Evolutionary conservation across 2,329 filamentous ascomycete species (phyloP), one percentile per base, ranked within the genome.

Genomic region (Epichloe typhina): DNA sequence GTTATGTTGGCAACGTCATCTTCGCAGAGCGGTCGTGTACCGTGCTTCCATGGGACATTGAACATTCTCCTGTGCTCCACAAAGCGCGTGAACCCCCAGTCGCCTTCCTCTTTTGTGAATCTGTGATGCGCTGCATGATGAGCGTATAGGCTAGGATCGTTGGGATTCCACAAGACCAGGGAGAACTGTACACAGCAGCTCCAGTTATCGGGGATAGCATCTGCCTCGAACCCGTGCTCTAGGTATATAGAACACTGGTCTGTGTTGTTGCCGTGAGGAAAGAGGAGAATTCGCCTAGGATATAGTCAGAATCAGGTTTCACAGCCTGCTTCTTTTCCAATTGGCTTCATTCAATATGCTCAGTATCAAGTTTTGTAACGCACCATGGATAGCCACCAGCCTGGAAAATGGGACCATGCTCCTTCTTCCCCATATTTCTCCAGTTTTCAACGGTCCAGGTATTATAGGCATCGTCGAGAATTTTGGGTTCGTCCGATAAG

Each of bases 81-180:
- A 63, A 97, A 98, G 51, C 91, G 76, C n/a, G 93, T 98, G 66
- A 98, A 98, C 1, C 93, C 93, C 93, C 93, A 98, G 62, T 98
- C 93, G 23, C 88, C 89, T 67, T 98, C 93, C 42, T 97, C 93
- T 56, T 86, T 87, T 4, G 89, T 97, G 67, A 97, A 98, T 53
- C 93, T 85, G 65, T 98, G 93, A 59, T 90, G 88, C n/a, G 93
- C 93, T 42, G 74, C 78, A 72, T 88, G 83, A 60, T 95, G 86
- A 47, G 76, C 76, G 66, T 85, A 88, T 59, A 96, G 78, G 55
- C 82, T 82, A n/a, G 93, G 91, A 60, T 96, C 88, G 62, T 91
- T 88, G 44, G 85, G 84, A 66, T 97, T 98, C 84, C 88, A 96
- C 50, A 98, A 74, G 4, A 97, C 91, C 46, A 98, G 75, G 52